These are phyloP conservation scores for Mollisiaceae sp. DNA, from an alignment of 2,329 filamentous ascomycete species.

Conservation along the genomic window DNA sequence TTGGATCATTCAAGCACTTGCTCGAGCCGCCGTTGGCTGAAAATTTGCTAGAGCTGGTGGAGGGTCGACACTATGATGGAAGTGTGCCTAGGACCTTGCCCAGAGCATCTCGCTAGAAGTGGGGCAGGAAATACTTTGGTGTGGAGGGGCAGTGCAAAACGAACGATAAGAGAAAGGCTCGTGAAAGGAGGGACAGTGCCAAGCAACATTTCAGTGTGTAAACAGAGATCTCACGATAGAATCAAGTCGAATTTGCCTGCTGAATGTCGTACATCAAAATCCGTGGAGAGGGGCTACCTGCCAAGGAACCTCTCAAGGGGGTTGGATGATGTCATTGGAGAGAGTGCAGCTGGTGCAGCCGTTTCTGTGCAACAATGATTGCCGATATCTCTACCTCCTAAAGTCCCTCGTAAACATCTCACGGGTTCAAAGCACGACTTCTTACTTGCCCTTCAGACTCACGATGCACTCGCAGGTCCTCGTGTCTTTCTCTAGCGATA, in stretches of 20 bases:
- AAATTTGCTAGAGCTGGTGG: neutral
- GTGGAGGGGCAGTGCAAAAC: conserved; percentile 29
- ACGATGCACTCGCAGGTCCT: conserved; percentile 12
- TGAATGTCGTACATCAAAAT: neutral
- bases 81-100: conserved; percentile 26
- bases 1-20: conserved; percentile 22
- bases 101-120: conserved; percentile 18
- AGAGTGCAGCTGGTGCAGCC: too few relatives aligned
- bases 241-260: neutral
- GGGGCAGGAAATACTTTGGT: conserved; percentile 18
- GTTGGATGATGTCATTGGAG: conserved; percentile 7
- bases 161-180: conserved; percentile 14
- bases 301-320: too few relatives aligned
- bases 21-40: conserved; percentile 11
- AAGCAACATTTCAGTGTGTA: conserved; percentile 2
- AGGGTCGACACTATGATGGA: conserved; percentile 25
- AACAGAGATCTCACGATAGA: conserved; percentile 6
- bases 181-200: neutral
- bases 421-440: neutral
- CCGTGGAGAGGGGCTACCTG: neutral
- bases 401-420: neutral
- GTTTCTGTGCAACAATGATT: neutral
- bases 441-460: conserved; percentile 14
- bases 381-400: conserved; percentile 3
- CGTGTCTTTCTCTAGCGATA: conserved; percentile 3